Conservation (phyloP, 805 yeast genomes). For the Candida pseudoglaebosa region DNA sequence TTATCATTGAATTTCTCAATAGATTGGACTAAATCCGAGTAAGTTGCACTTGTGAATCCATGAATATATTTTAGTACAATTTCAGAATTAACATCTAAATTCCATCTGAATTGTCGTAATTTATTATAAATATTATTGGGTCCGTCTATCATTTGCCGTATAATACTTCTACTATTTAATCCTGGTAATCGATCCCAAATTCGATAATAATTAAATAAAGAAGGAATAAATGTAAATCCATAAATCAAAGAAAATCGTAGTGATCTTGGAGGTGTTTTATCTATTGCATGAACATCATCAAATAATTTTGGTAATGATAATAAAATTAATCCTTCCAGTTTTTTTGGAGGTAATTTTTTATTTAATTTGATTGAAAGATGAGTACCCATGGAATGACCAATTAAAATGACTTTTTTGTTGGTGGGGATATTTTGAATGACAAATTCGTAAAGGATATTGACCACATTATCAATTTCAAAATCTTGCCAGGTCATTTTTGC, state of each 20-base stretch:
- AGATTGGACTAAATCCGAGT: constrained; percentile 42
- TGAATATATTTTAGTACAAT: constrained; percentile 51
- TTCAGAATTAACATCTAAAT: constrained; percentile 55
- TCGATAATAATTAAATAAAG: constrained; percentile 52
- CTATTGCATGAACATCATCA: constrained; percentile 17
- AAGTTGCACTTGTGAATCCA: constrained; percentile 45
- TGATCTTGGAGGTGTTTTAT: constrained; percentile 3
- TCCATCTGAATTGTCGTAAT: constrained; percentile 64
- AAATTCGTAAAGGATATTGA: constrained; percentile 34
- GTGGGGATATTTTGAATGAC: constrained; percentile 35
- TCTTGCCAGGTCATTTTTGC: constrained; percentile 35
- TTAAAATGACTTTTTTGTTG: constrained; percentile 40
- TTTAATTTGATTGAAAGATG: constrained; percentile 48
- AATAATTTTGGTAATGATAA: constrained; percentile 46
- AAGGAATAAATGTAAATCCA: constrained; percentile 37
- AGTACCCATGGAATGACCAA: constrained; percentile 79
- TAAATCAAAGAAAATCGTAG: constrained; percentile 4
- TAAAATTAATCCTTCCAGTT: constrained; percentile 46
- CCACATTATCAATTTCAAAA: constrained; percentile 40
- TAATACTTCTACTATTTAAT: constrained; percentile 55
- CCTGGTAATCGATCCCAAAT: constrained; percentile 62
- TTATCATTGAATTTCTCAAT: constrained; percentile 33
- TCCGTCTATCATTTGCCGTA: constrained; percentile 33
- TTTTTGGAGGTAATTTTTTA: constrained; percentile 27
- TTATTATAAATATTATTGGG: constrained; percentile 36